phyloP scores from a whole-genome alignment of 495 filamentous ascomycete genomes.

The Aspergillus nanangensis region DNA sequence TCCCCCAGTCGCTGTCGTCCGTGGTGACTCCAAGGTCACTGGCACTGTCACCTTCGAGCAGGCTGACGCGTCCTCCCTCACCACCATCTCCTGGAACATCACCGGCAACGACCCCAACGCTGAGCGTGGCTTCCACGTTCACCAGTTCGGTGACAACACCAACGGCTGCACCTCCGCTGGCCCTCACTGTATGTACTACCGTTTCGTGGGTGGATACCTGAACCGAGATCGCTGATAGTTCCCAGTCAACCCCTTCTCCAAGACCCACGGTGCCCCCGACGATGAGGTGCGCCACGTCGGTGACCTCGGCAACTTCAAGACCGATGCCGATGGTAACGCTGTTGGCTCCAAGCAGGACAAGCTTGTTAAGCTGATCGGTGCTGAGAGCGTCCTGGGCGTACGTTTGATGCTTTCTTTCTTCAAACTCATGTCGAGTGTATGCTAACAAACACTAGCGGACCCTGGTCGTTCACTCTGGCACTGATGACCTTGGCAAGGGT shows the following conservation, averaged over 20 bases:
- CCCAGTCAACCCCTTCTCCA: slow-evolving; percentile 88
- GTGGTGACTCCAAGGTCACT: slow-evolving; percentile 89
- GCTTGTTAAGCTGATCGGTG: slow-evolving; percentile 89
- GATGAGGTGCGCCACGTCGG: slow-evolving; percentile 89
- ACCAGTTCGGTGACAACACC: slow-evolving; percentile 99
- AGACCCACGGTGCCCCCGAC: slow-evolving; percentile 82
- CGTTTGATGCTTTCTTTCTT: slow-evolving; percentile 23
- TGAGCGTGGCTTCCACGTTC: slow-evolving; percentile 94
- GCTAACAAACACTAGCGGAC: slow-evolving; percentile 60
- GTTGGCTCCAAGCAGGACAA: slow-evolving; percentile 71
- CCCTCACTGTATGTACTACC: slow-evolving; percentile 73
- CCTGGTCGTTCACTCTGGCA: slow-evolving; percentile 89
- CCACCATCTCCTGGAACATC: slow-evolving; percentile 89
- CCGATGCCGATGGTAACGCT: slow-evolving; percentile 84
- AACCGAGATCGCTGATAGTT: slow-evolving; percentile 1
- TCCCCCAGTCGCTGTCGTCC: slow-evolving; percentile 79
- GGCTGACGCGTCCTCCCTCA: slow-evolving; percentile 69
- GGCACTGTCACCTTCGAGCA: slow-evolving; percentile 97
- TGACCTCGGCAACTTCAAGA: slow-evolving; percentile 95
- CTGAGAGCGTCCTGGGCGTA: slow-evolving; percentile 93
- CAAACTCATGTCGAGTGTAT: neutral
- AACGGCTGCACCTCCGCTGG: slow-evolving; percentile 98
- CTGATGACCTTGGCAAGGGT: slow-evolving; percentile 91
- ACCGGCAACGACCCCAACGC: slow-evolving; percentile 89
- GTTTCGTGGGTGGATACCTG: neutral